These are phyloP conservation scores for Coemansia sp. DNA, from an alignment of 192 early-diverging fungal species.

Conservation along the genomic window DNA sequence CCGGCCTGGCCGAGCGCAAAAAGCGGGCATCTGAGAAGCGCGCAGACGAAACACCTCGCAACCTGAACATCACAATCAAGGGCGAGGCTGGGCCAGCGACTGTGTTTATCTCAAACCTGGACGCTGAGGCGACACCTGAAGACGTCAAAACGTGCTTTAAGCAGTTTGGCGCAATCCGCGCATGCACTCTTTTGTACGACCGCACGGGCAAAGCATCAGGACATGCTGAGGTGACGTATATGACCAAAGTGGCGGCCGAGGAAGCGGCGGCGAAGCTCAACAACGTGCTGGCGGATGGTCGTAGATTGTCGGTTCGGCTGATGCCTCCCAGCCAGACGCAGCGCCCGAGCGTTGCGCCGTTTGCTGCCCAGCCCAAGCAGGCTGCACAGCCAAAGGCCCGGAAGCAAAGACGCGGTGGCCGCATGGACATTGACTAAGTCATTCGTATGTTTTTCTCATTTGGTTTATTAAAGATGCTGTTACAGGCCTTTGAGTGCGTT, in stretches of 20 bases:
- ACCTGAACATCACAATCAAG: slow-evolving; percentile 34
- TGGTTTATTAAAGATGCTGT: not conserved
- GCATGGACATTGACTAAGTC: slow-evolving; percentile 47
- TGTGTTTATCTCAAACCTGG: slow-evolving; percentile 50
- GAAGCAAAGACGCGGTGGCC: slow-evolving; percentile 18
- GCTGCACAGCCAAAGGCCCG: slow-evolving; percentile 5
- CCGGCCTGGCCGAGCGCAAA: slow-evolving; percentile 21
- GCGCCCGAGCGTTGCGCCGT: slow-evolving; percentile 9
- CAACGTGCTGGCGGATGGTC: slow-evolving; percentile 52
- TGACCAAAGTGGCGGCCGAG: slow-evolving; percentile 35
- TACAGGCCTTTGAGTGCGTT: slow-evolving; percentile 67
- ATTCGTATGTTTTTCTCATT: no score
- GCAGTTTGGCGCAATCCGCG: slow-evolving; percentile 50
- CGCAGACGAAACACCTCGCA: slow-evolving; percentile 4
- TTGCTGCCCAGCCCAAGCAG: slow-evolving; percentile 2
- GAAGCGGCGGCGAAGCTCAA: slow-evolving; percentile 47
- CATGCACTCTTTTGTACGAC: slow-evolving; percentile 51
- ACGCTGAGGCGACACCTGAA: slow-evolving; percentile 49
- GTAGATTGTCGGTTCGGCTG: slow-evolving; percentile 33
- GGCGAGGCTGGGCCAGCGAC: slow-evolving; percentile 48
- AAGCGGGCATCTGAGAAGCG: slow-evolving; percentile 1
- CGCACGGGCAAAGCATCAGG: slow-evolving; percentile 46
- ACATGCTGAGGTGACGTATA: slow-evolving; percentile 49
- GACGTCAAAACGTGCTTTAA: slow-evolving; percentile 56
- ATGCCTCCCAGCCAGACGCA: slow-evolving; percentile 9